These are phyloP conservation scores for Xylariaceae sp. DNA, from an alignment of 2,329 filamentous ascomycete genomes.

Conservation along the genomic window DNA sequence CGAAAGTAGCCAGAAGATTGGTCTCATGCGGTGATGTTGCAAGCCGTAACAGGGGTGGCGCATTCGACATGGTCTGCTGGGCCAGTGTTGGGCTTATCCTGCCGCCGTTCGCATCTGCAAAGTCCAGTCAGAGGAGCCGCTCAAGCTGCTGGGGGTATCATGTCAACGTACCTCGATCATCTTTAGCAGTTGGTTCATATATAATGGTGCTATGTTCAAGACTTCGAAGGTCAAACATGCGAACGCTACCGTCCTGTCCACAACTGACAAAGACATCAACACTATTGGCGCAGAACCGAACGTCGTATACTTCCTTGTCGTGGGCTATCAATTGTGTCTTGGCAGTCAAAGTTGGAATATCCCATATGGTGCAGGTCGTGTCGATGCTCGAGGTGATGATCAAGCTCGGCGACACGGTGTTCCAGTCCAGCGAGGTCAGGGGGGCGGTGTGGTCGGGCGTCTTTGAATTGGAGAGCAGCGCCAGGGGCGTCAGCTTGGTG, in stretches of 20 bases:
- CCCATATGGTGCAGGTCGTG: conserved; percentile 98
- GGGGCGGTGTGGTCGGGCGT: conserved; percentile 97
- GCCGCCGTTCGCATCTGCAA: conserved; percentile 46
- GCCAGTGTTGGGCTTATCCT: conserved; percentile 67
- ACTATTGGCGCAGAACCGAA: conserved; percentile 94
- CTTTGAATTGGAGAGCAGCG: conserved; percentile 93
- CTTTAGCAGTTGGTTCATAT: conserved; percentile 91
- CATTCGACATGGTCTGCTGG: conserved; percentile 69
- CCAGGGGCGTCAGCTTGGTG: conserved; percentile 83
- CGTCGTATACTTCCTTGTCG: conserved; percentile 98
- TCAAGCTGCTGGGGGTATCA: not conserved
- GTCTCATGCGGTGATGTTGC: conserved; percentile 92
- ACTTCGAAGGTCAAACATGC: conserved; percentile 97
- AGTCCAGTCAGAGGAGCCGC: conserved; percentile 2
- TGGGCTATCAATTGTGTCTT: conserved; percentile 98
- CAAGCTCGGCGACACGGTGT: conserved; percentile 88
- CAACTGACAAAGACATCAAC: conserved; percentile 99
- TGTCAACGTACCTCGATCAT: conserved; percentile 53
- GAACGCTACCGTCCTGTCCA: conserved; percentile 91
- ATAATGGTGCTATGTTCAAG: conserved; percentile 98
- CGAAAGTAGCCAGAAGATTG: conserved; percentile 94
- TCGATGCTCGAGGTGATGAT: conserved; percentile 99
- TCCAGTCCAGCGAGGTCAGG: conserved; percentile 95
- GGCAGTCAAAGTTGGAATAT: conserved; percentile 93
- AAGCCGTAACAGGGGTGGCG: conserved; percentile 69